A percentile compares a stretch with the other conserved stretches of the same genome.
Conservation (phyloP, 2,329 filamentous ascomycete genomes). For the Dothistroma septosporum region DNA sequence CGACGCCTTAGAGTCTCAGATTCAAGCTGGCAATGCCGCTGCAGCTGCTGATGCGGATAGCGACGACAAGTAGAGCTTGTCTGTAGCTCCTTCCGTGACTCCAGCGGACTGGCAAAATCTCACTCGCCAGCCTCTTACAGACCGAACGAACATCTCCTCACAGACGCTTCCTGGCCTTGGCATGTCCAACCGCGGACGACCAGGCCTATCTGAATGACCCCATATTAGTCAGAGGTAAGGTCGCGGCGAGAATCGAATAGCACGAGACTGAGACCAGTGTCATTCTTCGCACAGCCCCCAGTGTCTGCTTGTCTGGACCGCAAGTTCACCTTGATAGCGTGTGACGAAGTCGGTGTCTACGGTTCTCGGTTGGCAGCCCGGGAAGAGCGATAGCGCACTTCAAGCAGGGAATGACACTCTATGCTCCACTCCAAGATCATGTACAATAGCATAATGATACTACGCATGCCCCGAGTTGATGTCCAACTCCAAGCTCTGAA, state of each 20-base stretch:
- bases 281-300: no score
- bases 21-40: slow-evolving; percentile 53
- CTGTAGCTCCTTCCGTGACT: neutral
- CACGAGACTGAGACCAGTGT: no score
- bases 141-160: neutral
- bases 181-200: neutral
- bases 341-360: no score
- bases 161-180: neutral
- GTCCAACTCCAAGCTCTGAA: neutral
- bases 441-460: neutral
- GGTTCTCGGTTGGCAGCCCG: no score
- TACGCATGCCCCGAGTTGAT: neutral
- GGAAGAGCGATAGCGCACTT: no score
- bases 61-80: slow-evolving; percentile 5
- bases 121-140: neutral
- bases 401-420: neutral
- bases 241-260: neutral
- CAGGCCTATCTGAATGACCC: neutral
- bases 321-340: no score
- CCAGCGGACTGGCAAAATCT: neutral
- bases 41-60: slow-evolving; percentile 7
- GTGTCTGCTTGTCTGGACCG: no score
- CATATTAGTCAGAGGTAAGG: neutral
- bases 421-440: neutral
- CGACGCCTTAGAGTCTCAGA: slow-evolving; percentile 73